Evolutionary conservation across 352 stramenopile species (phyloP).

Genomic region (Phytophthora macrochlamydospora): DNA sequence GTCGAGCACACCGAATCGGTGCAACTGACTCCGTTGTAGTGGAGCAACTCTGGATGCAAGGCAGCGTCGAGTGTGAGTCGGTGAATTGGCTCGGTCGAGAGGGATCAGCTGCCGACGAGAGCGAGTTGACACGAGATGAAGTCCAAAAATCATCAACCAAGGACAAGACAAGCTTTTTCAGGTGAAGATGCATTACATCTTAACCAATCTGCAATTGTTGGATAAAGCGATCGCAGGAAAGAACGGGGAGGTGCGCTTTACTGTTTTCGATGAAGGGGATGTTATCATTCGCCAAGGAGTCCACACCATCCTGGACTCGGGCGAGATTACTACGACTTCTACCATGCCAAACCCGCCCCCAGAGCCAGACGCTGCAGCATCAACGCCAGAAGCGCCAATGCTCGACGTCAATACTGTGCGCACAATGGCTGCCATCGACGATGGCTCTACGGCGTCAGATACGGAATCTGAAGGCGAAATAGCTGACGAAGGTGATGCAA

Average conservation of each 20-base stretch:
- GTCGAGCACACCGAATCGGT: constrained; percentile 95
- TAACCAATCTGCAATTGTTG: constrained; percentile 43
- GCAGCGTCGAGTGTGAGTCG: constrained; percentile 79
- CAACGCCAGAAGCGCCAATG: not conserved
- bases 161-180: constrained; percentile 40
- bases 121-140: constrained; percentile 17
- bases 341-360: constrained; percentile 8
- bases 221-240: constrained; percentile 27
- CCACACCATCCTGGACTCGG: constrained; percentile 24
- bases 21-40: constrained; percentile 89
- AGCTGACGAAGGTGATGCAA: too few relatives aligned
- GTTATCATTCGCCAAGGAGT: constrained; percentile 36
- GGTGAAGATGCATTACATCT: constrained; percentile 39
- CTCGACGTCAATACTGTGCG: not conserved
- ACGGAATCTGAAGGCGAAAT: not conserved
- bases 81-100: not conserved
- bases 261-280: constrained; percentile 32
- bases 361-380: constrained; percentile 5
- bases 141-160: constrained; percentile 19
- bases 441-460: constrained; percentile 24
- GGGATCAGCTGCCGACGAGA: not conserved
- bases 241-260: constrained; percentile 40
- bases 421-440: constrained; percentile 11
- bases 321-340: constrained; percentile 20
- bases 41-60: constrained; percentile 88